phyloP scores from a whole-genome alignment of 352 stramenopile species.

The Thraustochytrium striatum region DNA sequence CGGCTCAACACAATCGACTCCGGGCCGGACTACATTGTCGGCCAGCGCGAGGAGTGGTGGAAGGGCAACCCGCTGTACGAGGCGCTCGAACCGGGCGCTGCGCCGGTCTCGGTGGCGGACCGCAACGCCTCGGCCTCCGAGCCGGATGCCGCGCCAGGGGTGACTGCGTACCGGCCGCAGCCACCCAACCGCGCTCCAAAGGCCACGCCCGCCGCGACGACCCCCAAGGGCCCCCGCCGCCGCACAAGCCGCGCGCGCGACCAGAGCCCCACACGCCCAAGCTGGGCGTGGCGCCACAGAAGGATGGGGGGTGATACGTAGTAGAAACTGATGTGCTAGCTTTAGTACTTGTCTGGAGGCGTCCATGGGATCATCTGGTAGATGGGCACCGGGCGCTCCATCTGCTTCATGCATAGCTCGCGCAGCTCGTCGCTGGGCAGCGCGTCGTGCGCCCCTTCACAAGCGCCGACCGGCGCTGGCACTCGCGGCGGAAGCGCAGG shows the following conservation, averaged over 20 bases:
- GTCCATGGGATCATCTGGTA: background rate
- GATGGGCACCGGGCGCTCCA: background rate
- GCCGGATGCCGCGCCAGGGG: background rate
- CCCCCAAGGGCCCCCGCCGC: too few species aligned
- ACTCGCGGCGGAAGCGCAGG: background rate
- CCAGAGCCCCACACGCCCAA: too few species aligned
- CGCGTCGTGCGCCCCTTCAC: background rate
- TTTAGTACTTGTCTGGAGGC: background rate
- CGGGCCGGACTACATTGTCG: background rate
- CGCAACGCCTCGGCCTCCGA: background rate
- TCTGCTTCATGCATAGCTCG: background rate
- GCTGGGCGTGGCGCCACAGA: too few species aligned
- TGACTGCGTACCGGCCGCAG: background rate
- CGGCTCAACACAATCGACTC: background rate
- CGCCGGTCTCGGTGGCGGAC: background rate
- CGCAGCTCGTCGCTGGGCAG: background rate
- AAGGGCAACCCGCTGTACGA: background rate
- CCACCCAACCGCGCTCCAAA: too few species aligned
- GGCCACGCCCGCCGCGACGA: too few species aligned
- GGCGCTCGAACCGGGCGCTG: background rate
- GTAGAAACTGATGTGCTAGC: too few species aligned
- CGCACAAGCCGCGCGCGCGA: too few species aligned
- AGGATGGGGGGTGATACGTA: too few species aligned
- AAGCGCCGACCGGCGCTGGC: background rate
- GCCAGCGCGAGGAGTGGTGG: background rate